Percentiles rank a stretch among this genome's conserved stretches.
Conservation (phyloP, 306 rosid species). For the Quillaja saponaria region DNA sequence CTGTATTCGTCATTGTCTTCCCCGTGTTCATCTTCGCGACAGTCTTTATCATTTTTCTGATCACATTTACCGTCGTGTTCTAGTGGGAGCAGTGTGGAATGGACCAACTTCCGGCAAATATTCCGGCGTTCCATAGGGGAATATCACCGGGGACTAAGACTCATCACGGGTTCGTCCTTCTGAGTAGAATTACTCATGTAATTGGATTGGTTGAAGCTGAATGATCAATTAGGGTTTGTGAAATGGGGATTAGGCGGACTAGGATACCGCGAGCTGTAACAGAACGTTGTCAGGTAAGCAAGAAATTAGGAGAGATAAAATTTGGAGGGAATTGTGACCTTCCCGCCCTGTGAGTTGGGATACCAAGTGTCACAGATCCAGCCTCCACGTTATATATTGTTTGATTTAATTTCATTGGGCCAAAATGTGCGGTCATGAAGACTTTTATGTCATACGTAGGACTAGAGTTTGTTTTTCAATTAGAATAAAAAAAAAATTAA, state of each 20-base stretch:
- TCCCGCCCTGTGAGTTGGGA: conserved; percentile 40
- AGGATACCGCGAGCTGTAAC: too few relatives aligned
- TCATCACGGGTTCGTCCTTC: conserved; percentile 11
- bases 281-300: too few relatives aligned
- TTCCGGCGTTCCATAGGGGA: conserved; percentile 23
- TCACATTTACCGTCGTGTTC: conserved; percentile 37
- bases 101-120: conserved; percentile 57
- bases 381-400: too few relatives aligned
- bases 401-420: too few relatives aligned
- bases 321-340: conserved; percentile 42
- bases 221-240: background rate
- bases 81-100: conserved; percentile 65
- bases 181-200: conserved; percentile 33
- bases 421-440: too few relatives aligned
- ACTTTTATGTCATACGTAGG: too few relatives aligned
- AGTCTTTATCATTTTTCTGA: conserved; percentile 28
- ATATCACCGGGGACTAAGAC: conserved; percentile 21
- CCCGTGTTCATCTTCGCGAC: conserved; percentile 18
- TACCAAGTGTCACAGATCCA: too few relatives aligned
- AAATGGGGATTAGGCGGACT: background rate
- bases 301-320: background rate
- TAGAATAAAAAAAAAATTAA: too few relatives aligned
- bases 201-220: background rate
- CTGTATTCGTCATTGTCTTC: conserved; percentile 35
- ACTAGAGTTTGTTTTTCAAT: too few relatives aligned